Base-by-base conservation (phyloP, 2,329 filamentous ascomycete species). In the Venturia pyrina region DNA sequence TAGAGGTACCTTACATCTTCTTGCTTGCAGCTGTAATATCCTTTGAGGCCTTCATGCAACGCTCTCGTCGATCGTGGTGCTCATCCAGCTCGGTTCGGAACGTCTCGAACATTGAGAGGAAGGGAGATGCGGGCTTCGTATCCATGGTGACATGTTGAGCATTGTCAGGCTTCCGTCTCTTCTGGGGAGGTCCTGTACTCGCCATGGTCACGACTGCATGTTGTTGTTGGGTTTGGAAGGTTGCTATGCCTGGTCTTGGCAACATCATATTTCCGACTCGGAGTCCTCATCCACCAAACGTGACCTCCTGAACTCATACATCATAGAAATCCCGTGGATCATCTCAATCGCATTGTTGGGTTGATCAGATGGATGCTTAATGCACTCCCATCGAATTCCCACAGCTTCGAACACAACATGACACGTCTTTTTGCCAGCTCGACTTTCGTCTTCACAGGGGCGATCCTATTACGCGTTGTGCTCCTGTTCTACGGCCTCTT, bases 21-120 rank as follows among this genome's bases (percentile, higher is more conserved):
- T 99, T 99, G 78, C 91, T 96, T 65, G 92, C 81, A 0, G 91
- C 92, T 7, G 95, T 99, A 67, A 99, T 90, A 75, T 99, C 95
- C 68, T 93, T 83, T 10, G 91, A 96, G 1, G 88, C 89, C 80
- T 98, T 99, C 73, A 96, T 90, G 70, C 96, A 87, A 64, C 89
- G 86, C 79, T 97, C 93, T 66, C 92, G 85, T 19, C 95, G 88
- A 77, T 98, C 95, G 76, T 99, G 91, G 75, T 98, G 93, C 77
- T 95, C 87, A 73, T 99, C 95, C 37, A 99, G 82, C 77, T 97
- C 93, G 72, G 89, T 83, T 63, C 93, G 88, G 75, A 98, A 96
- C 8, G 76, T 79, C 75, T 91, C 89, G 75, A 99, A 99, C 83
- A 98, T 92, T 69, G 87, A 75, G 68, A 83, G 75, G 68, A 82